Evolutionary conservation across 805 yeast species (phyloP), one percentile per base, ranked within the genome.

Genomic region (Phaffomyces antillensis): DNA sequence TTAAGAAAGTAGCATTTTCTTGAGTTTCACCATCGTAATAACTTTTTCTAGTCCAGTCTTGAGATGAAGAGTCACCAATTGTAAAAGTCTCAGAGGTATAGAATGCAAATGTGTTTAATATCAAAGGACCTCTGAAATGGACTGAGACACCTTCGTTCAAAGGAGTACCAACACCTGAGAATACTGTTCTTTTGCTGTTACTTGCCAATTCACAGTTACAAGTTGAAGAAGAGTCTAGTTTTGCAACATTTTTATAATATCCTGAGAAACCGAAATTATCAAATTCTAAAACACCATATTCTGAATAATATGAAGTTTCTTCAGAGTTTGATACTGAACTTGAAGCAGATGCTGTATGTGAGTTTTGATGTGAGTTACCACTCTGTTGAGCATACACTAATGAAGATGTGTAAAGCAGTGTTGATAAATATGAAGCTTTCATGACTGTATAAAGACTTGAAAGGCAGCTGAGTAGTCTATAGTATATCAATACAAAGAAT

Each of bases 91-190:
- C 67, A 15, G 80, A 53, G n/a, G 70, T 69, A 58, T 80, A 84
- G 52, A 67, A 79, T 6, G 79, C 90, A 58, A 83, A 84, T 54
- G 76, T 72, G 48, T 66, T 62, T 56, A 84, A 67, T 15, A 72
- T 65, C 48, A 84, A 60, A 10, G 93, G 93, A 38, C 93, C 93
- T 66, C 93, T 75, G 61, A 84, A 77, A 60, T 84, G 93, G 15
- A 84, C 87, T 5, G 88, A 79, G 24, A 84, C 68, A 59, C 79
- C 89, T 52, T 75, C 81, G 59, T 82, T 67, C 35, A 83, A 59
- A 7, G 93, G 93, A 25, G 88, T 65, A 55, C 81, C 76, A 20
- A 76, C 46, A 23, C 91, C 91, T 10, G 72, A 64, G 52, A 79
- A 78, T 6, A 55, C 26, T 2, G 69, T 63, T 47, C 66, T 59